Base-by-base conservation (phyloP, 768 basidiomycete species). In the Leccinellum albellum region DNA sequence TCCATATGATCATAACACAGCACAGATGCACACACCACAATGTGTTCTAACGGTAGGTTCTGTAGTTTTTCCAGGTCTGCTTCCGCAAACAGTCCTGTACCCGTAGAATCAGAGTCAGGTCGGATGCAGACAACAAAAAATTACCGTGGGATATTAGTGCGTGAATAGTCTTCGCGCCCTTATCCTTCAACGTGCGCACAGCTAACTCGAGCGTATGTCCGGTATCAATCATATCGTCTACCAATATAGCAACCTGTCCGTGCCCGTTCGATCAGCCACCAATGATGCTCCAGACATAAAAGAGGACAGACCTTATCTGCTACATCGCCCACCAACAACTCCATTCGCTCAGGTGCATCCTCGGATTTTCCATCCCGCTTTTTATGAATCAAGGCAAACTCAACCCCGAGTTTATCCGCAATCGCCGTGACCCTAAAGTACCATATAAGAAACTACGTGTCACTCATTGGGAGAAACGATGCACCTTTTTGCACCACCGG, bases 141-240 rank as follows among this genome's bases (percentile, higher is more conserved):
- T 32, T 50, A 91, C 96, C 94, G 77, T 99, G 97, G 46, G 94
- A 95, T 54, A 97, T 88, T 37, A 98, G 73, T 2, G 90, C 94
- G 69, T 94, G 85, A 4, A 96, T 86, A 20, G 85, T 81, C 66
- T 82, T 88, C 6, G 94, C 96, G 21, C 97, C 97, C 58, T 88
- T 89, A 65, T 97, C 94, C 50, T 87, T 78, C 47, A 99, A 78
- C n/a, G 92, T 90, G 46, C 84, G 83, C 7, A 86, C 86, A 12
- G 97, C 97, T 14, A 96, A 76, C 14, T 84, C 78, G 28, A 98
- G 79, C n/a, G 97, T 98, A 35, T 79, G 82, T 13, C 95, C 96
- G 6, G 92, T 93, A 70, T 99, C 97, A 67, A 97, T 89, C 96
- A 99, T 98, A 69, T 99, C 97, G 71, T 99, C 97, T 32, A 99